Evolutionary conservation across 2,329 filamentous ascomycete species (phyloP), one percentile per base, ranked within the genome.

Genomic region (Tolypocladium endophyticum): DNA sequence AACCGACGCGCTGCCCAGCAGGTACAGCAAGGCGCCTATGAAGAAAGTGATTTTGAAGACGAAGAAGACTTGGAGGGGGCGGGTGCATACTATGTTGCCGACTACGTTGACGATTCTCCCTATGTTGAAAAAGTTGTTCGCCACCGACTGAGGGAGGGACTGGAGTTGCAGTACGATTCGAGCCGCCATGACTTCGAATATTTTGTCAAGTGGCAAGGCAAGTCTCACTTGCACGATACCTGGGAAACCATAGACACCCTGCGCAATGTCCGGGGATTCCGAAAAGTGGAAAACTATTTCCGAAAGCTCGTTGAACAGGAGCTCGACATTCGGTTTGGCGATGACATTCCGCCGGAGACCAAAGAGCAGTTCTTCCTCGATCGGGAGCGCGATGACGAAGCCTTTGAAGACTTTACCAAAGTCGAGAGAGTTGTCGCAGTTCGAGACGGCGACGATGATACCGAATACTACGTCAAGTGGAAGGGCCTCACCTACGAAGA

Each of bases 381-480:
- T 69, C 88, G 92, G 57, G 94, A 99, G 75, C 86, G 92, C 61
- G 89, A 94, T 64, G 85, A 92, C 61, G 92, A 97, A 72, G 89
- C 91, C 2, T 83, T 95, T 57, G 87, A 89, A 63, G 92, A 97
- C 69, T 96, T 90, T 73, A 94, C 90, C 63, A 87, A 94, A 66
- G 92, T 97, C 38, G 94, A 99, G 73, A 86, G 94, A 67, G 87
- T 99, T 61, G 96, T 99, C 67, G 89, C 90, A 58, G 84, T 87
- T 61, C 87, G 89, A 63, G 85, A 91, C 60, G 88, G 87, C 30
- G 91, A 94, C 18, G 87, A 89, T 11, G 90, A 86, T 56, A 84
- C 84, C 0, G 91, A 97, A 71, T 99, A 99, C 73, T 90, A 87
- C 64, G 88, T 97, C 74, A 99, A 99, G 77, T 99, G 94, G 92